Evolutionary conservation across 176 grass and related monocot genomes (phyloP), one percentile per base, ranked within the genome.

Genomic region (Carex scoparia): DNA sequence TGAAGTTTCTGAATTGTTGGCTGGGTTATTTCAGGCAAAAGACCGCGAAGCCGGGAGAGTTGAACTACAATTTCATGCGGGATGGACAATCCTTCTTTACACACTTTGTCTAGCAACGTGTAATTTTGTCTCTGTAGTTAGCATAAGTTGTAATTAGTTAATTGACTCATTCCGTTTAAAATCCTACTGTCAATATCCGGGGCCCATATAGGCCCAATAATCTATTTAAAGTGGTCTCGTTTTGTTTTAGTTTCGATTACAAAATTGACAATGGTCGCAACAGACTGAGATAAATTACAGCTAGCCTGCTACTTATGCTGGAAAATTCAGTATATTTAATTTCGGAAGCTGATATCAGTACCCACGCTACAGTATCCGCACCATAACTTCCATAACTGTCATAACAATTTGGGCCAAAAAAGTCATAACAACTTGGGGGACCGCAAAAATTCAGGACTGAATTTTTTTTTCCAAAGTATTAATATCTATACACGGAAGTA

Each of bases 21-120:
- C 57, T 33, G 12, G 5, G 3, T 23, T 23, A 32, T 54, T 86
- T n/a, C 90, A 92, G 90, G 92, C 87, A 95, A 76, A 91, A 85
- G 87, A 89, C 85, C 7, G 93, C 93, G 0, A 91, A 77, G 62
- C 82, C 48, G 0, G 90, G 91, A 0, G 93, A 95, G 13, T 74
- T 91, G 87, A 92, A 95, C 83, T 89, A 92, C 77, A 71, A 38
- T 70, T 95, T 92, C 81, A 89, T 91, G 90, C 89, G 66, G 61
- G 65, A 95, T 18, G 93, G 85, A 0, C 89, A 84, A 53, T 80
- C 90, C 0, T 95, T 95, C 82, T 95, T 95, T 33, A 85, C 84
- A 71, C 86, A 88, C 85, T 86, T 91, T 65, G 65, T 58, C 33
- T 85, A 88, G 69, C 7, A 83, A 63, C 12, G 4, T 61, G 19